Conservation (phyloP, 352 stramenopile species). For the Phytopythium kandeliae region DNA sequence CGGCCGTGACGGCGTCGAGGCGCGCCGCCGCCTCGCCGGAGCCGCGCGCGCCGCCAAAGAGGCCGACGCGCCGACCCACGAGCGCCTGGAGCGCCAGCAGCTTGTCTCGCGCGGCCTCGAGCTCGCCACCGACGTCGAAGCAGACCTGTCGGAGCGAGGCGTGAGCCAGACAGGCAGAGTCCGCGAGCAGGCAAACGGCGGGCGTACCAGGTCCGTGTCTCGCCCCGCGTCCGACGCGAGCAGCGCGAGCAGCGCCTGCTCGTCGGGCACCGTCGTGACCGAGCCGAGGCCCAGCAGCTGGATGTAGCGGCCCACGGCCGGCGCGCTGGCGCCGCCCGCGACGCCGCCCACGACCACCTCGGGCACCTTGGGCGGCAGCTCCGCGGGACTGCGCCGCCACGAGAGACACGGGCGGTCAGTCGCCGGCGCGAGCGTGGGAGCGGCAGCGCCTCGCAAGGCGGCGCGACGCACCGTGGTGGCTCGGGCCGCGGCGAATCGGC, state of each 20-base stretch:
- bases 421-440: too few relatives aligned
- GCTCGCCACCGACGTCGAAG: constrained; percentile 48
- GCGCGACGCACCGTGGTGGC: not conserved
- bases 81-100: constrained; percentile 27
- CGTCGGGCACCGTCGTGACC: constrained; percentile 26
- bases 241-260: constrained; percentile 29
- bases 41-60: constrained; percentile 31
- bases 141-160: constrained; percentile 28
- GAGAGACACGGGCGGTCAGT: not conserved
- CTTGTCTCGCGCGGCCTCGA: constrained; percentile 38
- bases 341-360: constrained; percentile 54
- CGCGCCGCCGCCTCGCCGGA: constrained; percentile 17
- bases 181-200: not conserved
- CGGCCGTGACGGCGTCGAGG: constrained; percentile 26
- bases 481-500: constrained; percentile 3
- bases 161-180: not conserved
- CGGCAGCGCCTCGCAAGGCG: too few relatives aligned
- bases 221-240: constrained; percentile 24
- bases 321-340: constrained; percentile 25
- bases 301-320: constrained; percentile 60
- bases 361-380: constrained; percentile 43
- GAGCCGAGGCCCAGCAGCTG: constrained; percentile 60
- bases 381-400: constrained; percentile 13
- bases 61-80: constrained; percentile 41
- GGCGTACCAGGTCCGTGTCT: constrained; percentile 41